Evolutionary conservation across 192 early-diverging fungal genomes (phyloP), one percentile per base, ranked within the genome.

Genomic region (Entophlyctis luteolus): DNA sequence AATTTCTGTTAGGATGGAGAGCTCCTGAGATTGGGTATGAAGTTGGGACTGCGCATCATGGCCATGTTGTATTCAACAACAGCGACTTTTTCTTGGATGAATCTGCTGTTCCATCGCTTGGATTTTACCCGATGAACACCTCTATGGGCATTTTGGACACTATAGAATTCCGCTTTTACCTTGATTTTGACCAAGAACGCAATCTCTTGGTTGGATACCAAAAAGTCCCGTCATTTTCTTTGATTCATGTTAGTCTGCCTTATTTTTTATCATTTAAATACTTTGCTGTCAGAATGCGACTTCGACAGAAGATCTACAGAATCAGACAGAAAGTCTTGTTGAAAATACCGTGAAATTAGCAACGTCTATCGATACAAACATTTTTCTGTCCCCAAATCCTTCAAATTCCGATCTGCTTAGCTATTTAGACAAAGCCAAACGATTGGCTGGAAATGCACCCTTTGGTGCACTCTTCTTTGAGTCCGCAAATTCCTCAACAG

Each of bases 391-490:
- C 4, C 37, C 48, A 20, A 59, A 67, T 29, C 70, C 72, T 1
- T 35, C 67, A n/a, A 12, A 22, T 20, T 38, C 38, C 6, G 58
- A 71, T n/a, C 33, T 60, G 1, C 48, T 48, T 14, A n/a, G 6
- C 16, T 72, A 69, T 50, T 46, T 67, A 8, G 16, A 57, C 2
- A 46, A 75, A 3, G 72, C 63, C 5, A 69, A 77, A 1, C 10
- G 36, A 0, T 48, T 86, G 8, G 65, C 84, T 34, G 62, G 70
- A 20, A 52, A 75, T 49, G 57, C 89, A 62, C 89, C 87, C 18
- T 79, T 77, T 48, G 86, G 85, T 25, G 82, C 77, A 14, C 62
- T 88, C 31, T 42, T 81, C 39, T 83, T 88, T 62, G 67, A 77
- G 38, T 36, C 65, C 42, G 73, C 86, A 36, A 79, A 89, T 67